Percentiles rank a stretch among this genome's conserved stretches.
phyloP scores from a whole-genome alignment of 306 rosid species.

The Hippophae rhamnoides region DNA sequence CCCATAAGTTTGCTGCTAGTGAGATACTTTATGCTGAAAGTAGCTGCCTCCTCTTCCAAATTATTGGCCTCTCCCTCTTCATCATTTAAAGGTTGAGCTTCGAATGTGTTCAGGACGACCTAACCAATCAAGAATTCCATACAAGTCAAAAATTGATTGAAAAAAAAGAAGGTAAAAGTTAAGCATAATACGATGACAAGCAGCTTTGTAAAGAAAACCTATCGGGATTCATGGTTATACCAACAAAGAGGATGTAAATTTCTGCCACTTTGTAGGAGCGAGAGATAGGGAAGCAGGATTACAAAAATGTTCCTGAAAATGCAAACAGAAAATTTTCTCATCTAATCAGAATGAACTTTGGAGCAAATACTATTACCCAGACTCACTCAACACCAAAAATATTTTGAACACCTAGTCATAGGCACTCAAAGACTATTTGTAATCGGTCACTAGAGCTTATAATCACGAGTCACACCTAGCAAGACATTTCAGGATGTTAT shows the following conservation, averaged over 20 bases:
- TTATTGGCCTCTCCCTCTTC: conserved; percentile 89
- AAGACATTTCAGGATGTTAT: background rate
- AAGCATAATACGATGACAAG: background rate
- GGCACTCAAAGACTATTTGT: no score
- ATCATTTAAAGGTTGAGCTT: conserved; percentile 91
- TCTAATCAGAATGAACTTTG: background rate
- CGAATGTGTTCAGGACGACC: conserved; percentile 82
- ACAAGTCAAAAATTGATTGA: conserved; percentile 10
- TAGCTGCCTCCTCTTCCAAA: conserved; percentile 80
- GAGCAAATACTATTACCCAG: no score
- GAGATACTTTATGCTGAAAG: conserved; percentile 94
- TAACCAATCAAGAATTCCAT: conserved; percentile 21
- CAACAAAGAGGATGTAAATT: conserved; percentile 66
- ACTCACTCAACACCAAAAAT: no score
- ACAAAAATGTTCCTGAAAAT: conserved; percentile 73
- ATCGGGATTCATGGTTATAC: conserved; percentile 29
- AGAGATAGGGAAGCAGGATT: conserved; percentile 58
- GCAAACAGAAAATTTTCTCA: conserved; percentile 16
- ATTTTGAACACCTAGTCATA: no score
- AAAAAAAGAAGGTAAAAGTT: background rate
- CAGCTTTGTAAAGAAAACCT: background rate
- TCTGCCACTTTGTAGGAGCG: conserved; percentile 77
- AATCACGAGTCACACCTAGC: background rate
- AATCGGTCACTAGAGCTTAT: no score
- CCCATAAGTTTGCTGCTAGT: conserved; percentile 97